Evolutionary conservation across 345 rosid species (phyloP), one percentile per base, ranked within the genome.

Genomic region (Arabidopsis suecica): DNA sequence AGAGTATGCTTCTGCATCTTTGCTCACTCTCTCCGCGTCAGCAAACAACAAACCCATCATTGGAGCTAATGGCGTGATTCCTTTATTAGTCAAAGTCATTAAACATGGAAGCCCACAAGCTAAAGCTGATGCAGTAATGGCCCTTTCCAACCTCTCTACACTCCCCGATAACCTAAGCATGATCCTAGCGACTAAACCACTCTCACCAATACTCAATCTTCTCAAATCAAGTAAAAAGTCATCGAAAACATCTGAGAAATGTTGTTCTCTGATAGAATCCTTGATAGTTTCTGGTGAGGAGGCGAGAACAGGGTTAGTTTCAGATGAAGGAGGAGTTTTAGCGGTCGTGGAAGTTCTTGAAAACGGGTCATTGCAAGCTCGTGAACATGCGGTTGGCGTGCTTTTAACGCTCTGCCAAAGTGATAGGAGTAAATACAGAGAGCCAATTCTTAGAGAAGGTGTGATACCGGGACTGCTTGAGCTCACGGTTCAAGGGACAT

Each of bases 381-480:
- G 99, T 53, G 99, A 95, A 71, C 91, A 90, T 45, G 98, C 94
- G 0, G 96, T 92, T 13, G 97, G 98, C 55, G 85, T 89, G 5
- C 84, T 95, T 18, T 79, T 95, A 48, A 83, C 85, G 2, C 67
- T 90, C 84, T 95, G 99, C 68, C 87, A 95, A 82, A 89, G 91
- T 12, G 93, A 95, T 57, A 83, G 99, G 23, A 84, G 90, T 85
- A 92, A 80, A 85, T 95, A 87, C 68, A 82, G 98, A 78, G 93
- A 90, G 80, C 98, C 91, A 3, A 95, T 95, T 66, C 93, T 95
- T 13, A 75, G 77, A 85, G 99, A 95, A 86, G 99, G 99, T 57
- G 99, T 90, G 10, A 95, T 95, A 66, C 99, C 99, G 0, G 99
- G 99, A 61, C 82, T 95, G 32, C 98, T 95, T 1, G 98, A 95